Evolutionary conservation across 2,329 filamentous ascomycete species (phyloP).

Genomic region (Xylaria sp.): DNA sequence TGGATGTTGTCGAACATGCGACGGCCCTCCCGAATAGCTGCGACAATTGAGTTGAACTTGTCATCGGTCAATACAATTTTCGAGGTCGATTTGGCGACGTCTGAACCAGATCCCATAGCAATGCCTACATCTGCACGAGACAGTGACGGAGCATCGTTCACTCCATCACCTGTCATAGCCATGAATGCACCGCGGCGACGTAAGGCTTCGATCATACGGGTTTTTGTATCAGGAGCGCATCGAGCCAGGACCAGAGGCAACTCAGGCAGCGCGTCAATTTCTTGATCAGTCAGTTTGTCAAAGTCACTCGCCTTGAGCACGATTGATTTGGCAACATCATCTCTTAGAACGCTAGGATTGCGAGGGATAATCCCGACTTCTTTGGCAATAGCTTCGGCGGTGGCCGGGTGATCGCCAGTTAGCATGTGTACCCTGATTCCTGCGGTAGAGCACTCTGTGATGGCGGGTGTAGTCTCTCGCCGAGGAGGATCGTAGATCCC

Average conservation of each 20-base stretch:
- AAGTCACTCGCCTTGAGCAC: slow-evolving; percentile 83
- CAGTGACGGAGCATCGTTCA: slow-evolving; percentile 86
- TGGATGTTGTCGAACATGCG: slow-evolving; percentile 91
- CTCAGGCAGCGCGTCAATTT: slow-evolving; percentile 80
- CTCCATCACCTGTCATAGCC: slow-evolving; percentile 90
- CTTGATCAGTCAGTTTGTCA: slow-evolving; percentile 77
- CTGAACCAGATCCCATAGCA: slow-evolving; percentile 88
- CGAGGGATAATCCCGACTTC: slow-evolving; percentile 81
- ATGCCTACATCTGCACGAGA: slow-evolving; percentile 87
- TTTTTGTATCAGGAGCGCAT: slow-evolving; percentile 87
- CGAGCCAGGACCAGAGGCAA: slow-evolving; percentile 85
- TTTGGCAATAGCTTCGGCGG: slow-evolving; percentile 79
- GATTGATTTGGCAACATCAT: slow-evolving; percentile 72
- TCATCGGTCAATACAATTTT: slow-evolving; percentile 88
- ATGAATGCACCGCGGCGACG: slow-evolving; percentile 80
- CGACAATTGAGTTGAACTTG: slow-evolving; percentile 87
- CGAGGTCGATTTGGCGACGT: slow-evolving; percentile 85
- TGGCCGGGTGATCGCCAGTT: slow-evolving; percentile 83
- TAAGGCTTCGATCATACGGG: slow-evolving; percentile 89
- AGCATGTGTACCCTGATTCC: slow-evolving; percentile 87
- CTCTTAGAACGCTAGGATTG: slow-evolving; percentile 68
- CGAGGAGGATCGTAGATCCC: slow-evolving; percentile 90
- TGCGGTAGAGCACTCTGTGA: slow-evolving; percentile 75
- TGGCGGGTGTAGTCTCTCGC: slow-evolving; percentile 79
- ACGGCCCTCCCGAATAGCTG: slow-evolving; percentile 83